Base-by-base conservation (phyloP, 345 rosid genomes). In the Acer saccharum region DNA sequence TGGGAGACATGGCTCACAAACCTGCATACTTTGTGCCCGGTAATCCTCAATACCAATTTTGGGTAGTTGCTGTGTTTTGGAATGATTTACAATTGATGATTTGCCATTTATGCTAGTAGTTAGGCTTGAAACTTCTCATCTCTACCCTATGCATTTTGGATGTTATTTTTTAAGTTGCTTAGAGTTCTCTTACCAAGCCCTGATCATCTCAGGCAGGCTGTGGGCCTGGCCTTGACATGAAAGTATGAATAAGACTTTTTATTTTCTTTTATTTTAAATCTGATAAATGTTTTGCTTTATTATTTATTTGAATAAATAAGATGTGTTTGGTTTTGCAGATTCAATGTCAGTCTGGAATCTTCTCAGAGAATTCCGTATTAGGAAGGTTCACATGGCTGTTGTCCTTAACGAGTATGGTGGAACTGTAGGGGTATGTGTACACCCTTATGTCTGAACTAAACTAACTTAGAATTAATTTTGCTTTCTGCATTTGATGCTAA, bases 341-440 rank as follows among this genome's bases (percentile, higher is more conserved):
- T 94, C 99, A 73, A 96, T 96, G 99, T 92, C 97, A 43, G 99
- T 96, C 82, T 94, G 99, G 98, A 94, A 96, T 87, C 99, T 96
- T 86, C 98, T 96, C 66, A 90, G 98, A 85, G 99, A 96, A 85
- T 94, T 96, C 52, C 95, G 98, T 71, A 96, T 94, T 85, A 90
- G 98, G 83, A 96, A 96, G 87, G 98, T 96, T 84, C 98, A 96
- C 88, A 94, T 96, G 97, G 99, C 98, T 65, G 98, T 96, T 74
- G 99, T 94, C 75, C 98, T 96, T 62, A 94, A 96, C 44, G 99
- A 92, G 84, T 96, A 94, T 76, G 99, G 98, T 74, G 99, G 99
- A 86, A 94, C 99, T 48, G 89, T 94, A 64, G 99, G 99, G 83
- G 98, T 96, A 94, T 76, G 98, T 87, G 73, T 23, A 74, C 61